Evolutionary conservation across 768 basidiomycete genomes (phyloP).

Genomic region (Pleurotus platypus): DNA sequence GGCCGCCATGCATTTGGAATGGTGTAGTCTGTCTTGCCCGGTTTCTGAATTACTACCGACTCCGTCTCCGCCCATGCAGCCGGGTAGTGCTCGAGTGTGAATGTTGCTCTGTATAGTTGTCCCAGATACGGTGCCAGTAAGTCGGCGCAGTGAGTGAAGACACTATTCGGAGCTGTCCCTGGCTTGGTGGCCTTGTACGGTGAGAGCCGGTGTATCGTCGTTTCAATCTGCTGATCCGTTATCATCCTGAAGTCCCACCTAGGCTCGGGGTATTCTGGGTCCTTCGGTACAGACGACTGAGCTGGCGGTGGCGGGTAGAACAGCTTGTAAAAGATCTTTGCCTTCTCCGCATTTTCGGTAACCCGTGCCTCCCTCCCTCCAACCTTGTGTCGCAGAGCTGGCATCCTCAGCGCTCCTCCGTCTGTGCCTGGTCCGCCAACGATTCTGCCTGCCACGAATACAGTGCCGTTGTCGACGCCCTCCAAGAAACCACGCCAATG

Average conservation of each 20-base stretch:
- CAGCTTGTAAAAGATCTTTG: background rate
- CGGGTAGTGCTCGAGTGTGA: constrained; percentile 23
- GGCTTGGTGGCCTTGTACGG: constrained; percentile 25
- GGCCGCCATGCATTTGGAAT: constrained; percentile 29
- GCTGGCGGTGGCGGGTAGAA: constrained; percentile 16
- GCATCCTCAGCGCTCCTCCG: constrained; percentile 6
- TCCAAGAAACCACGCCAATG: constrained; percentile 16
- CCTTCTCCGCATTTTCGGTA: constrained; percentile 7
- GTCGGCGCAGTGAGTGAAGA: constrained; percentile 13
- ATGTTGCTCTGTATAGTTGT: constrained; percentile 21
- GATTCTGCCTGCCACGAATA: constrained; percentile 13
- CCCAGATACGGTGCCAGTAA: constrained; percentile 13
- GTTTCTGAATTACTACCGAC: constrained; percentile 30
- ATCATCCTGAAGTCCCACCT: background rate
- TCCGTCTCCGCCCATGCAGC: constrained; percentile 19
- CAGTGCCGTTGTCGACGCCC: background rate
- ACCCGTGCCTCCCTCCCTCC: background rate
- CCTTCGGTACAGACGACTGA: constrained; percentile 1
- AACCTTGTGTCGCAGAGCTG: background rate
- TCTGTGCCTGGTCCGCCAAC: constrained; percentile 14
- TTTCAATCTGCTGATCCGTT: constrained; percentile 4
- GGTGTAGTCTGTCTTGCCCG: constrained; percentile 30
- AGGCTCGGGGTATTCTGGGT: constrained; percentile 8
- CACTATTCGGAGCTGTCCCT: constrained; percentile 16
- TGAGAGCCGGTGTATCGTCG: constrained; percentile 14